Percentiles rank a stretch among this genome's conserved stretches.
Evolutionary conservation across 2,329 filamentous ascomycete genomes (phyloP).

Genomic region (Escovopsis weberi): DNA sequence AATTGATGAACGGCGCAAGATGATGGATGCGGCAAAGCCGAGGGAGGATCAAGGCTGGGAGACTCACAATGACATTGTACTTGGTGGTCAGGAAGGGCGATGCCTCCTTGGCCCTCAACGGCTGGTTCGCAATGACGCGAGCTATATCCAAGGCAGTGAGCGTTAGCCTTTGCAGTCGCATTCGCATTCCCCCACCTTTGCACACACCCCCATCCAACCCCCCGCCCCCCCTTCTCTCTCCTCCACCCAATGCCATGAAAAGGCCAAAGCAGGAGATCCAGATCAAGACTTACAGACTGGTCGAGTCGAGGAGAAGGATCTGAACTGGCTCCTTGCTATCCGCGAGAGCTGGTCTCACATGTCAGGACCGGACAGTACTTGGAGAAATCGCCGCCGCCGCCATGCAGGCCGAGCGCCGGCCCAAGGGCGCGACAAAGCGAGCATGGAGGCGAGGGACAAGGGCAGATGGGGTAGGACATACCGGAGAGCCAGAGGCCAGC

Average conservation of each 20-base stretch:
- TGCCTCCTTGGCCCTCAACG: constrained; percentile 85
- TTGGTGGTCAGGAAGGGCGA: constrained; percentile 74
- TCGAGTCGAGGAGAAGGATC: constrained; percentile 78
- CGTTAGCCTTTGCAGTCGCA: not conserved
- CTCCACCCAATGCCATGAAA: not conserved
- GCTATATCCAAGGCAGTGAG: constrained; percentile 30
- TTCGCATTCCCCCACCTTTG: not conserved
- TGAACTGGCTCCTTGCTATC: constrained; percentile 47
- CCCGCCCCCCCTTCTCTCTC: not conserved
- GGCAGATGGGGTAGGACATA: constrained; percentile 22
- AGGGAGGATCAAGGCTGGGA: not conserved
- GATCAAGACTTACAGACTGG: constrained; percentile 48
- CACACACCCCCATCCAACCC: too few species aligned
- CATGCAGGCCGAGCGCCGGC: constrained; percentile 3
- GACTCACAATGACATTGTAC: constrained; percentile 79
- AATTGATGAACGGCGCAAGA: constrained; percentile 6
- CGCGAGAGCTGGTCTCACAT: constrained; percentile 40
- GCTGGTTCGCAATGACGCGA: constrained; percentile 72
- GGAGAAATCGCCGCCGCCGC: not conserved
- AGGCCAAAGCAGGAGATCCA: too few species aligned
- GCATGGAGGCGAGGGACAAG: constrained; percentile 5
- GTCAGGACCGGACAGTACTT: constrained; percentile 10
- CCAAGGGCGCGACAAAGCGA: constrained; percentile 3
- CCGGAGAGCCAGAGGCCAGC: constrained; percentile 40
- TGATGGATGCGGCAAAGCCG: too few species aligned